phyloP scores from a whole-genome alignment of 2,329 filamentous ascomycete genomes.

The Mycosphaerella sp. region DNA sequence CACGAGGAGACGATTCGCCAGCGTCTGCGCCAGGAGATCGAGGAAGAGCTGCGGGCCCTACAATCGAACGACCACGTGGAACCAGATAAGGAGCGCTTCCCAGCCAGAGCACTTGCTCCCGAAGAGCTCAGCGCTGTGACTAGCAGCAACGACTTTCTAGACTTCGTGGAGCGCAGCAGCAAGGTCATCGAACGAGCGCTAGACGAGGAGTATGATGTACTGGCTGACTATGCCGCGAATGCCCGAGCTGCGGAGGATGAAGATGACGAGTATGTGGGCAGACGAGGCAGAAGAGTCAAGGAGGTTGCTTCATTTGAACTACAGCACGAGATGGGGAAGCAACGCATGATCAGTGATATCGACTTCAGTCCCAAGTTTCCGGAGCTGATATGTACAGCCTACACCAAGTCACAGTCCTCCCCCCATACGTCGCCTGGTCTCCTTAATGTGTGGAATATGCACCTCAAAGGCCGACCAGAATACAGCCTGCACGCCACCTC shows the following conservation, averaged over 20 bases:
- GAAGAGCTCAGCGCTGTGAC: slow-evolving; percentile 90
- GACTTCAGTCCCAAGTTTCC: slow-evolving; percentile 90
- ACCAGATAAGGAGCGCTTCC: slow-evolving; percentile 42
- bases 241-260: slow-evolving; percentile 70
- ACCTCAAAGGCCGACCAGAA: slow-evolving; percentile 89
- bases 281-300: slow-evolving; percentile 68
- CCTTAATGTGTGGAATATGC: slow-evolving; percentile 94
- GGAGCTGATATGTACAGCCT: slow-evolving; percentile 85
- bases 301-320: slow-evolving; percentile 84
- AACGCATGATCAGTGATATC: slow-evolving; percentile 95
- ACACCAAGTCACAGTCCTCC: slow-evolving; percentile 63
- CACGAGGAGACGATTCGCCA: slow-evolving; percentile 84
- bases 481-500: slow-evolving; percentile 96
- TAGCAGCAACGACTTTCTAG: slow-evolving; percentile 84
- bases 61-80: slow-evolving; percentile 46
- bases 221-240: slow-evolving; percentile 86
- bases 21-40: slow-evolving; percentile 79
- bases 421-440: slow-evolving; percentile 90
- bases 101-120: slow-evolving; percentile 67
- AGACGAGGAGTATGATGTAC: slow-evolving; percentile 91
- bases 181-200: slow-evolving; percentile 95
- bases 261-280: slow-evolving; percentile 58
- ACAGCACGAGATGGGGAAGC: slow-evolving; percentile 84
- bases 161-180: slow-evolving; percentile 90
- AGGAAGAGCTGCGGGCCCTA: slow-evolving; percentile 77